Evolutionary conservation across 345 rosid species (phyloP).

Genomic region (Euphorbia tirucalli): DNA sequence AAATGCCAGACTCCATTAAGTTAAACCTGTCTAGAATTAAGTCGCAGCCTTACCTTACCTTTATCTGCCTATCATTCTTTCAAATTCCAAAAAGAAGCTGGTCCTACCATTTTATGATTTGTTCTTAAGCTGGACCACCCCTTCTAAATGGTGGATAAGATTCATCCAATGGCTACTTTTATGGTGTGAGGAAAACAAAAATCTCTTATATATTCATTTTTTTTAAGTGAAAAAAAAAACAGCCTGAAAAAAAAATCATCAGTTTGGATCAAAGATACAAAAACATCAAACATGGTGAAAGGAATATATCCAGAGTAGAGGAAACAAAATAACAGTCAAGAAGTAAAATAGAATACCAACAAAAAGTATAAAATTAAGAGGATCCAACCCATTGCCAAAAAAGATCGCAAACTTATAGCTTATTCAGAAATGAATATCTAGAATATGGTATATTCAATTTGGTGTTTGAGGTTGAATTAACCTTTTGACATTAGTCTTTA

Average conservation of each 20-base stretch:
- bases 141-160: background rate
- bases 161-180: background rate
- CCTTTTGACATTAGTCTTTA: background rate
- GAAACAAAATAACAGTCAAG: too few species aligned
- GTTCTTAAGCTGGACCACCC: conserved; percentile 5
- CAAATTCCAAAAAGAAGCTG: conserved; percentile 3
- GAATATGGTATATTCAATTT: background rate
- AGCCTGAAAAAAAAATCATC: too few species aligned
- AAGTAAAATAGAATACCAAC: too few species aligned
- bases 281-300: too few species aligned
- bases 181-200: too few species aligned
- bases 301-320: too few species aligned
- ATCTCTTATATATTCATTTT: too few species aligned
- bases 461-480: conserved; percentile 2
- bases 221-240: too few species aligned
- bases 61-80: conserved; percentile 1
- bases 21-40: conserved; percentile 13
- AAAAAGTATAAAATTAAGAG: too few species aligned
- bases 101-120: conserved; percentile 1
- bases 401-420: too few species aligned
- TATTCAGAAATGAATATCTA: background rate
- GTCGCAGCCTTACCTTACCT: conserved; percentile 25
- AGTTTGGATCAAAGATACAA: too few species aligned
- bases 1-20: conserved; percentile 23
- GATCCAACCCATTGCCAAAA: too few species aligned